phyloP scores from a whole-genome alignment of 1,284 basidiomycete species.

The Fomitopsis pinicola region DNA sequence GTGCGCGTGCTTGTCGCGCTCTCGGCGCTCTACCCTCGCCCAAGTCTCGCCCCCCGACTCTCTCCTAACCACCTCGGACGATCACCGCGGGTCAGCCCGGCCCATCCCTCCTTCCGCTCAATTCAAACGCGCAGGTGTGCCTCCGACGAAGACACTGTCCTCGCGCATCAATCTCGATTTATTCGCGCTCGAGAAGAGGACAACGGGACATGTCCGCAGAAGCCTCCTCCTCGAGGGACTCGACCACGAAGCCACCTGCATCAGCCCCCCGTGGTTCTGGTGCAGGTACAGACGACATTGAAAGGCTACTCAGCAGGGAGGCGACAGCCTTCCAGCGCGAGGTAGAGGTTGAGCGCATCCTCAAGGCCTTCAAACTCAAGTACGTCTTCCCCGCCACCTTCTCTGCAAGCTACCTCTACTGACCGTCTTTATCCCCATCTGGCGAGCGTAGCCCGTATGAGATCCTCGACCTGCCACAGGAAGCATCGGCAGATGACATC shows the following conservation, averaged over 20 bases:
- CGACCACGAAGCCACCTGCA: slow-evolving; percentile 15
- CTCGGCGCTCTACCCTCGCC: background rate
- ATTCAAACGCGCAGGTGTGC: background rate
- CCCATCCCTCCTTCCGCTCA: background rate
- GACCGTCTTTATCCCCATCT: background rate
- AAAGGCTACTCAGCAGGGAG: slow-evolving; percentile 71
- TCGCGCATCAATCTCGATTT: background rate
- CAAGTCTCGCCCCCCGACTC: background rate
- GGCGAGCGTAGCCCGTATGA: slow-evolving; percentile 62
- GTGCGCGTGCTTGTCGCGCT: background rate
- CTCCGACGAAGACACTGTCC: background rate
- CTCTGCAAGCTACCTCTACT: background rate
- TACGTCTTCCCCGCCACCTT: slow-evolving; percentile 30
- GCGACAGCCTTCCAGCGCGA: slow-evolving; percentile 82
- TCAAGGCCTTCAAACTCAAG: slow-evolving; percentile 85
- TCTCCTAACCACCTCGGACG: background rate
- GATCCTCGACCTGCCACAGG: slow-evolving; percentile 64
- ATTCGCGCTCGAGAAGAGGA: background rate
- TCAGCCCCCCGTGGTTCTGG: slow-evolving; percentile 10
- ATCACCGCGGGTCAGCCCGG: background rate
- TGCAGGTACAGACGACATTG: slow-evolving; percentile 41
- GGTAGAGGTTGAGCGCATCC: slow-evolving; percentile 79
- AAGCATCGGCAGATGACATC: slow-evolving; percentile 62
- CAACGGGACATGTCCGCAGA: slow-evolving; percentile 22
- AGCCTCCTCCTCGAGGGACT: slow-evolving; percentile 21